phyloP scores from a whole-genome alignment of 768 basidiomycete species.

The Naganishia kalamii region DNA sequence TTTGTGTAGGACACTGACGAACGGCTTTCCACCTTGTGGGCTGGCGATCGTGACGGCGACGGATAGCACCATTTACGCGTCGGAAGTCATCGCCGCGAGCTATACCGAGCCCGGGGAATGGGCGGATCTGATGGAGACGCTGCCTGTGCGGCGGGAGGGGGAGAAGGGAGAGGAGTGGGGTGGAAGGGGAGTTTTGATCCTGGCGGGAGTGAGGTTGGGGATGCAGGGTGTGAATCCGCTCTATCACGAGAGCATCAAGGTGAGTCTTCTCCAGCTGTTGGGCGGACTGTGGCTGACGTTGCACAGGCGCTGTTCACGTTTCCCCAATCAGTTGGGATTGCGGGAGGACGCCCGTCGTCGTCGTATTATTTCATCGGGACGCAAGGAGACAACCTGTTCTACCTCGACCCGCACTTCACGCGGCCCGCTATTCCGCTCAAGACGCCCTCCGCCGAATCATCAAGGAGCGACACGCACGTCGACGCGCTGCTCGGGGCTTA shows the following conservation, averaged over 20 bases:
- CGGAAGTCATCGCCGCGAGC: constrained; percentile 78
- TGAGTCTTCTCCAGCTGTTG: constrained; percentile 35
- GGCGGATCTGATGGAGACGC: constrained; percentile 15
- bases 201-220: constrained; percentile 80
- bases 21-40: constrained; percentile 69
- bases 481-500: constrained; percentile 65
- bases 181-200: constrained; percentile 70
- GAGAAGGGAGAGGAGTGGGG: constrained; percentile 58
- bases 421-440: constrained; percentile 65
- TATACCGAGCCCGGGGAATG: constrained; percentile 28
- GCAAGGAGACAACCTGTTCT: constrained; percentile 71
- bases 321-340: constrained; percentile 93
- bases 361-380: constrained; percentile 96
- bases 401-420: constrained; percentile 55
- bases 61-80: constrained; percentile 75
- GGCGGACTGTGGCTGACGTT: not conserved
- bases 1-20: constrained; percentile 61
- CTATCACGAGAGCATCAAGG: constrained; percentile 81
- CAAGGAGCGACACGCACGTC: not conserved
- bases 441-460: not conserved
- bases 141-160: constrained; percentile 12
- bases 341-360: constrained; percentile 90
- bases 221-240: constrained; percentile 91
- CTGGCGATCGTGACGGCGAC: constrained; percentile 74
- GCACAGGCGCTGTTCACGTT: constrained; percentile 75